Evolutionary conservation across 352 stramenopile species (phyloP).

Genomic region (Phytopythium chamaehyphon): DNA sequence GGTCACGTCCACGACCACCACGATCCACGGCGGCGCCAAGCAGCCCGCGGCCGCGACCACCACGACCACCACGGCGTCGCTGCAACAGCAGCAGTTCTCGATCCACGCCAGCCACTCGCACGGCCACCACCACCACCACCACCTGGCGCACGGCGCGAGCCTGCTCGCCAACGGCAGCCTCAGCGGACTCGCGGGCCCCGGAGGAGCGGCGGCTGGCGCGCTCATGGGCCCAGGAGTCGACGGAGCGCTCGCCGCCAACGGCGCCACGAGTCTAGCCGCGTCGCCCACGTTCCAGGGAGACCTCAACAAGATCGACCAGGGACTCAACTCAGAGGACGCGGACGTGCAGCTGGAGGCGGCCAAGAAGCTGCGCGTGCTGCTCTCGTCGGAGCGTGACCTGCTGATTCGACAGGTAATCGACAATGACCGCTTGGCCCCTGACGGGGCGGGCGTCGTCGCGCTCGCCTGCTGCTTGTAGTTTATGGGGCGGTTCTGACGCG

Average conservation of each 20-base stretch:
- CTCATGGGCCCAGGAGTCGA: constrained; percentile 28
- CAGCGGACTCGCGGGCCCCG: constrained; percentile 20
- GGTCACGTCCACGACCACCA: constrained; percentile 74
- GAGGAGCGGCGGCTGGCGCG: constrained; percentile 11
- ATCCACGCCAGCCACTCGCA: constrained; percentile 51
- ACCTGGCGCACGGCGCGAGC: constrained; percentile 38
- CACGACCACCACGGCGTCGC: constrained; percentile 14
- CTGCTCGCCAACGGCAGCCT: constrained; percentile 45
- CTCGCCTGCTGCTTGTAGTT: neutral
- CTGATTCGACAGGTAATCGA: constrained; percentile 75
- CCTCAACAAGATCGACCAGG: constrained; percentile 77
- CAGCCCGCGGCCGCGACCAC: constrained; percentile 20
- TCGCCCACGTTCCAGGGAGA: constrained; percentile 73
- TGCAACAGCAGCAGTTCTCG: constrained; percentile 44
- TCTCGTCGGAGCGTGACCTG: constrained; percentile 80
- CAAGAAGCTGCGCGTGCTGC: constrained; percentile 83
- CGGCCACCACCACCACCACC: constrained; percentile 47
- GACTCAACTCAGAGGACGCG: constrained; percentile 77
- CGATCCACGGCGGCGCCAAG: constrained; percentile 48
- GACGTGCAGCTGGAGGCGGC: constrained; percentile 80
- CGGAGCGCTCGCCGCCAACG: constrained; percentile 12
- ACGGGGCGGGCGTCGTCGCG: too few species aligned
- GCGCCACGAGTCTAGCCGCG: constrained; percentile 24
- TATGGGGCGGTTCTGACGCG: neutral
- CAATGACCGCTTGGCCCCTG: neutral